phyloP scores from a whole-genome alignment of 169 alveolate genomes.

The Nephromyces sp. region DNA sequence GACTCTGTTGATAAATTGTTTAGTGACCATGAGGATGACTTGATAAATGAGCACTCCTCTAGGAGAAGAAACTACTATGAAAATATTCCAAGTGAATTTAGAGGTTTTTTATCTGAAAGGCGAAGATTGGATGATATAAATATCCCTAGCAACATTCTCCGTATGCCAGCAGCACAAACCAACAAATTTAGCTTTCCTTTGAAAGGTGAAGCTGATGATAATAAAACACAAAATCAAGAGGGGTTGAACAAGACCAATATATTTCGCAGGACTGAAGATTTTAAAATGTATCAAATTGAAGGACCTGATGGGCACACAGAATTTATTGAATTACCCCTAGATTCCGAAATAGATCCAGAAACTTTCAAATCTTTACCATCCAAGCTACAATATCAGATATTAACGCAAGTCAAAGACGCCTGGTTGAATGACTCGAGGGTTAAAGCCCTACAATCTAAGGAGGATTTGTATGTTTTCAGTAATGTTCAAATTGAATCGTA shows the following conservation, averaged over 20 bases:
- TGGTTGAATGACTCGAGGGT: slow-evolving; percentile 44
- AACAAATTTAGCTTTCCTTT: no score
- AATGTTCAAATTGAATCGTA: slow-evolving; percentile 47
- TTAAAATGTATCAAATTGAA: background rate
- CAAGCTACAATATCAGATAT: slow-evolving; percentile 38
- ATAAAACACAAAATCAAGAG: no score
- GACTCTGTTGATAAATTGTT: background rate
- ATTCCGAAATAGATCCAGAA: slow-evolving; percentile 51
- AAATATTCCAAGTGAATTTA: background rate
- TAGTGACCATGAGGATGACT: background rate
- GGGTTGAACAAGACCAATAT: background rate
- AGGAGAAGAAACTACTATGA: background rate
- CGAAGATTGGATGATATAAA: background rate
- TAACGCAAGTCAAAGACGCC: slow-evolving; percentile 45
- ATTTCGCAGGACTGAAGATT: background rate
- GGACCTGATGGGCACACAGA: background rate
- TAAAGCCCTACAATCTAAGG: slow-evolving; percentile 35
- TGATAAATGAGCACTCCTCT: background rate
- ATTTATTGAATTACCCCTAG: slow-evolving; percentile 24
- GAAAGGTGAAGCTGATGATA: no score
- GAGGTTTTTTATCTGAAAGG: background rate
- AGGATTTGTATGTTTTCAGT: slow-evolving; percentile 41
- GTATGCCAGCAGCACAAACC: background rate
- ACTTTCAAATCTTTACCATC: slow-evolving; percentile 49
- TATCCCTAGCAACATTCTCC: background rate